Base-by-base conservation (phyloP, 1,284 basidiomycete genomes). In the Apiotrichum veenhuisii region DNA sequence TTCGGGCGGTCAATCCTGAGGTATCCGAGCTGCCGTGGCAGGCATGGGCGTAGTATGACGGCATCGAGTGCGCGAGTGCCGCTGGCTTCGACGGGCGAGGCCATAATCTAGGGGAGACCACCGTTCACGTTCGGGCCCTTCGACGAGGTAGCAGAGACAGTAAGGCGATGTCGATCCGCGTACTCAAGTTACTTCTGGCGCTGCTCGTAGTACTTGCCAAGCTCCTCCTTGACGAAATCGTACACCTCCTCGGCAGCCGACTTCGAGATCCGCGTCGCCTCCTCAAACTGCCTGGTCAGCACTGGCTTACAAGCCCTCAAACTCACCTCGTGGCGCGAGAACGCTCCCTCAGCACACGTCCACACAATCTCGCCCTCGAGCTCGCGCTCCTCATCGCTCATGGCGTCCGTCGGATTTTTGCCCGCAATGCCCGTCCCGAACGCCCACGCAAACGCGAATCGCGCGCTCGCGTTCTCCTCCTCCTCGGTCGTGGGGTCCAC, bases 401-500 rank as follows among this genome's bases (percentile, higher is more conserved):
- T 41, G 2, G 41, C 37, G 3, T 14, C 36, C 78, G 68, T 58
- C 70, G 73, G n/a, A n/a, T n/a, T n/a, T n/a, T n/a, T 61, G 80
- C 82, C 70, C 63, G 66, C 54, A 22, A 77, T 58, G 5, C 71
- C 70, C 7, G 65, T 54, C 0, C 77, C 74, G 44, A 77, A 78
- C n/a, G 76, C 76, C 72, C 78, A 75, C 26, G 64, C 78, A 44
- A 80, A 75, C 1, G 81, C 82, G 33, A 85, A 80, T 18, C 87
- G 75, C 15, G 80, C 80, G 14, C 71, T 72, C 5, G 88, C 87
- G 40, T 84, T 82, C 37, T 82, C 80, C 42, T 83, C 83, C 67
- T 84, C 82, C 42, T 80, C 80, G 82, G 84, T 2, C 25, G 87
- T 78, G 2, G 88, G 89, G 60, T 88, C 89, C 30, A 88, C 69